Evolutionary conservation across 1,284 basidiomycete species (phyloP).

Genomic region (Marasmius tenuissimus): DNA sequence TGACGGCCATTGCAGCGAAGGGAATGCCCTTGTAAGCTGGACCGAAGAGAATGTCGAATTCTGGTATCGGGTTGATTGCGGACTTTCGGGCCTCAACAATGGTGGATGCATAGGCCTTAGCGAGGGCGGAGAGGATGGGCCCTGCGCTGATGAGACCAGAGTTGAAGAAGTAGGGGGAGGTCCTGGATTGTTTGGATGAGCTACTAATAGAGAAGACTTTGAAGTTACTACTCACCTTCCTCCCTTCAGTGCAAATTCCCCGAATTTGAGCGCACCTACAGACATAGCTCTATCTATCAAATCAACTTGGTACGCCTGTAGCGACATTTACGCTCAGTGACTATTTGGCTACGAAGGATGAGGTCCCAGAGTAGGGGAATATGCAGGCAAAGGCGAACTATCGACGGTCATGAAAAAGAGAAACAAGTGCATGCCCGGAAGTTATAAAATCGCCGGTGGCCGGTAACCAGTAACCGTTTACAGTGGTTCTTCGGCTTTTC

Average conservation of each 20-base stretch:
- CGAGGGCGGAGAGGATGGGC: slow-evolving; percentile 76
- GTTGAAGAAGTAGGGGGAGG: slow-evolving; percentile 98
- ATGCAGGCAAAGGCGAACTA: no score
- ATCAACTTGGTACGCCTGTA: slow-evolving; percentile 32
- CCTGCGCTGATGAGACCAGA: slow-evolving; percentile 88
- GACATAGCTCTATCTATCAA: slow-evolving; percentile 47
- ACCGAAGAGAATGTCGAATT: slow-evolving; percentile 92
- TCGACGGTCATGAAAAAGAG: no score
- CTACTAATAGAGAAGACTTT: background rate
- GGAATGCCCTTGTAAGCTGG: slow-evolving; percentile 99
- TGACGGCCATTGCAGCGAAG: slow-evolving; percentile 85
- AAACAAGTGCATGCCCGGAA: no score
- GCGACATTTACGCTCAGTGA: no score
- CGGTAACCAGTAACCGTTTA: no score
- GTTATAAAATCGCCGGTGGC: no score
- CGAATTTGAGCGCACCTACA: slow-evolving; percentile 82
- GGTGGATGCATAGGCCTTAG: slow-evolving; percentile 86
- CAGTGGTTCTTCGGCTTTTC: no score
- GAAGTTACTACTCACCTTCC: slow-evolving; percentile 65
- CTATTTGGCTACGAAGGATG: no score
- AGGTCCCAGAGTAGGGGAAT: no score
- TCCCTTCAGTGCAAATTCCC: slow-evolving; percentile 90
- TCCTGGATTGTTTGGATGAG: slow-evolving; percentile 44
- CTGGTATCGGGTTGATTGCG: slow-evolving; percentile 45
- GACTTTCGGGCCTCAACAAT: slow-evolving; percentile 50